Evolutionary conservation across 1,139 yeast genomes (phyloP).

Genomic region (Geotrichum aggregatum): DNA sequence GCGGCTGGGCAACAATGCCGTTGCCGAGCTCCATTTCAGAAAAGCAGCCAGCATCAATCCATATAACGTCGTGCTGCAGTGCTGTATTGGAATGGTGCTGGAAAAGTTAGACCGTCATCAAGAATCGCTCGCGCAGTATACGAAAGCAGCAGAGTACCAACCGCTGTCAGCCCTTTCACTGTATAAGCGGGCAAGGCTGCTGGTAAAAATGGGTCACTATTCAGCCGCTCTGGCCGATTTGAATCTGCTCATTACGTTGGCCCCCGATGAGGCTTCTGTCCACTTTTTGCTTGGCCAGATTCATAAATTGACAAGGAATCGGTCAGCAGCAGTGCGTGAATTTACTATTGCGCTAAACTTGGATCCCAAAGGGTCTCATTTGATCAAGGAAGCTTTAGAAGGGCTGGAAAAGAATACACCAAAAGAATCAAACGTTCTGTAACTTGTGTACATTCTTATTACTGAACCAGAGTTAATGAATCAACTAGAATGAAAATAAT

Average conservation of each 20-base stretch:
- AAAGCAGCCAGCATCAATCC: constrained; percentile 89
- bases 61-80: constrained; percentile 78
- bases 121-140: constrained; percentile 77
- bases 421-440: background rate
- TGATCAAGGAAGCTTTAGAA: constrained; percentile 82
- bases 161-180: constrained; percentile 83
- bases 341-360: constrained; percentile 85
- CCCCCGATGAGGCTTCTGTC: constrained; percentile 93
- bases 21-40: constrained; percentile 82
- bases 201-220: constrained; percentile 67
- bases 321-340: constrained; percentile 74
- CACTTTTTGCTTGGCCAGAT: constrained; percentile 85
- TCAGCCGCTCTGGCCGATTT: constrained; percentile 70
- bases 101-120: constrained; percentile 69
- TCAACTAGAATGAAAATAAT: background rate
- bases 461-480: background rate
- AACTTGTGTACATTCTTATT: background rate
- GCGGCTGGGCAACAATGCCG: constrained; percentile 75
- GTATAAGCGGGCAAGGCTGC: constrained; percentile 81
- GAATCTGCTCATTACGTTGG: constrained; percentile 63
- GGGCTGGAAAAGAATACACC: too few species aligned
- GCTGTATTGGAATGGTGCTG: constrained; percentile 91
- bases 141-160: constrained; percentile 69
- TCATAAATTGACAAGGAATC: constrained; percentile 71
- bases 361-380: constrained; percentile 89